Evolutionary conservation across 2,329 filamentous ascomycete species (phyloP), one percentile per base, ranked within the genome.

Genomic region (Colletotrichum sidae): DNA sequence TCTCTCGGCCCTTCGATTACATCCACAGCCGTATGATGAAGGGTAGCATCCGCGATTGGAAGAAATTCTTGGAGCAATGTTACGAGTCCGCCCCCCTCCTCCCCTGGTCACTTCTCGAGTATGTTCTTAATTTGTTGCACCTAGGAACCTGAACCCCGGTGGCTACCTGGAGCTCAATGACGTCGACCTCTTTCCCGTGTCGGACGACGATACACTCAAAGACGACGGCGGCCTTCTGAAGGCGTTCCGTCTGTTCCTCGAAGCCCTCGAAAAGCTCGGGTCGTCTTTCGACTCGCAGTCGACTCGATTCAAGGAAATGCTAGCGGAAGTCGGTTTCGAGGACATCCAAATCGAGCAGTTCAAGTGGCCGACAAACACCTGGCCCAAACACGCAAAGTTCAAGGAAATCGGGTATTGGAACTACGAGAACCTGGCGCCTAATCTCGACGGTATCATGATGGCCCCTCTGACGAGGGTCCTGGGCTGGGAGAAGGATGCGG

Each of bases 271-370:
- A 25, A 25, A 25, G 25, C 25, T 25, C 25, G 25, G 25, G 25
- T 25, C 25, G 25, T 25, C 25, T 25, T 25, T 25, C 25, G 25
- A 25, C 25, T 25, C 25, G 25, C 25, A 25, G 25, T 25, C 25
- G 25, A 25, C 25, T 25, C 25, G 25, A 25, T 7, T 51, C 37
- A 60, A 60, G 7, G 72, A 77, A 42, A 77, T 80, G 55, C 77
- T 88, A 71, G 72, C 75, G 9, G 81, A 83, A n/a, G 83, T 81
- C 0, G 87, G 86, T 1, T 88, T 88, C 67, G 75, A 80, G 56
- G 79, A 87, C 59, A 80, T 89, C 1, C 74, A 74, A 0, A 80
- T 86, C 70, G 74, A 78, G 2, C 70, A 81, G 17, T 82, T 77
- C 69, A 83, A 81, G 72, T 81, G 84, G 75, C 85, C 85, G 0